Conservation (phyloP, 2,329 filamentous ascomycete genomes). For the Trichoderma polysporum region DNA sequence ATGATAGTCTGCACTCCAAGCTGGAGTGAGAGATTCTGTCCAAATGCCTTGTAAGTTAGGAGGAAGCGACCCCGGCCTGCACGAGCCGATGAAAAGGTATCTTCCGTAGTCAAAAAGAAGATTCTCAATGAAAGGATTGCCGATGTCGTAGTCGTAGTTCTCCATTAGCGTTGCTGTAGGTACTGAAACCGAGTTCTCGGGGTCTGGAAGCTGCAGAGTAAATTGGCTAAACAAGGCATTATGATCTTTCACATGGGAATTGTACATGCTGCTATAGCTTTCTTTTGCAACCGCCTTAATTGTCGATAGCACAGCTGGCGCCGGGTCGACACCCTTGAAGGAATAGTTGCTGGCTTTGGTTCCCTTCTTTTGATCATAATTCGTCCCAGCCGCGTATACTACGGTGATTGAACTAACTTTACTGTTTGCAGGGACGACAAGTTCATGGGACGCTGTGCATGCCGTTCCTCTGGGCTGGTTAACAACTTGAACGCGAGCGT, state of each 20-base stretch:
- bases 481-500: conserved; percentile 7
- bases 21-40: conserved; percentile 43
- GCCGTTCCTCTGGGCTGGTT: neutral
- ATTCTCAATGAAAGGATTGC: conserved; percentile 53
- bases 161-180: conserved; percentile 35
- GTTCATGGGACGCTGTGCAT: conserved; percentile 27
- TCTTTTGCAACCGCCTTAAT: conserved; percentile 37
- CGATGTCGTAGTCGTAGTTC: conserved; percentile 26
- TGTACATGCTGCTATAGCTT: conserved; percentile 32
- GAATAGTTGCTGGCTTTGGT: conserved; percentile 44
- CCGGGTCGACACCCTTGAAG: conserved; percentile 50
- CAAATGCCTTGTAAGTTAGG: conserved; percentile 58
- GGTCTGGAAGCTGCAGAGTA: conserved; percentile 46
- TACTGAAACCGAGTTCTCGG: conserved; percentile 37
- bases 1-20: conserved; percentile 55
- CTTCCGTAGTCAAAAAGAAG: conserved; percentile 54
- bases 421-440: conserved; percentile 21
- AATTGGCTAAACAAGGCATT: conserved; percentile 40
- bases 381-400: conserved; percentile 37
- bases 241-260: conserved; percentile 44
- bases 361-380: conserved; percentile 52
- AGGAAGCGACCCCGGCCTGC: conserved; percentile 50
- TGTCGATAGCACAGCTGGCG: conserved; percentile 35
- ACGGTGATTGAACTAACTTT: conserved; percentile 30
- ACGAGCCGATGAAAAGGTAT: conserved; percentile 56